phyloP scores from a whole-genome alignment of 441 rosid species.

The Manihot esculenta region DNA sequence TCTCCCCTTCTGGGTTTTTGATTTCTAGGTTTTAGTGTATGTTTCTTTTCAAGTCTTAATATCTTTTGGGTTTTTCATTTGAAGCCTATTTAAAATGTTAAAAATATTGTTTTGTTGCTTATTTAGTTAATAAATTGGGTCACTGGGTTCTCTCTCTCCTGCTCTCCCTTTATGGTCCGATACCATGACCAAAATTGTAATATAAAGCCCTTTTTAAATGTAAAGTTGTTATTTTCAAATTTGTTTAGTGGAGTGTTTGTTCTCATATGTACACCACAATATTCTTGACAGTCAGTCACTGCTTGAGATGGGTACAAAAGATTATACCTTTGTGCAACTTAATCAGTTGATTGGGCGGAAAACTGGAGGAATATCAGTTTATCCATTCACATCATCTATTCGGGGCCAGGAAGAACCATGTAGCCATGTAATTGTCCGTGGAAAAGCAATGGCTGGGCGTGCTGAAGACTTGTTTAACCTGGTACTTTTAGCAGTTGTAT shows the following conservation, averaged over 20 bases:
- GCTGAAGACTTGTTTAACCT: conserved; percentile 85
- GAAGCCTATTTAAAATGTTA: too few species aligned
- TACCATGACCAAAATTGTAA: too few species aligned
- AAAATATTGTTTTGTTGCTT: too few species aligned
- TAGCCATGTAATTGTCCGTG: conserved; percentile 83
- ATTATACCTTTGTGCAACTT: conserved; percentile 90
- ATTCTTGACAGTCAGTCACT: conserved; percentile 72
- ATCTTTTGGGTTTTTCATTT: too few species aligned
- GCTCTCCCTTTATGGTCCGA: too few species aligned
- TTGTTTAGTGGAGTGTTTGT: background rate
- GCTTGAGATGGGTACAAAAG: conserved; percentile 96
- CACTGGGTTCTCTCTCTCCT: too few species aligned
- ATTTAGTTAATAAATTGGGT: too few species aligned
- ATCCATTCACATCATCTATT: conserved; percentile 82
- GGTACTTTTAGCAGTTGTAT: conserved; percentile 40
- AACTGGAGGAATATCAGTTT: conserved; percentile 96
- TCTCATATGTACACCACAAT: background rate
- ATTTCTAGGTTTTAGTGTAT: too few species aligned
- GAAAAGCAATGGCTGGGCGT: conserved; percentile 93
- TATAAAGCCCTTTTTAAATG: background rate
- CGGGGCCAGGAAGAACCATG: conserved; percentile 72
- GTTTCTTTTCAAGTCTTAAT: too few species aligned
- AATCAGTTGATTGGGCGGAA: conserved; percentile 98
- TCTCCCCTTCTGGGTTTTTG: too few species aligned
- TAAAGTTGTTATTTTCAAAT: background rate